Evolutionary conservation across 768 basidiomycete genomes (phyloP), one percentile per base, ranked within the genome.

Genomic region (Astraeus odoratus): DNA sequence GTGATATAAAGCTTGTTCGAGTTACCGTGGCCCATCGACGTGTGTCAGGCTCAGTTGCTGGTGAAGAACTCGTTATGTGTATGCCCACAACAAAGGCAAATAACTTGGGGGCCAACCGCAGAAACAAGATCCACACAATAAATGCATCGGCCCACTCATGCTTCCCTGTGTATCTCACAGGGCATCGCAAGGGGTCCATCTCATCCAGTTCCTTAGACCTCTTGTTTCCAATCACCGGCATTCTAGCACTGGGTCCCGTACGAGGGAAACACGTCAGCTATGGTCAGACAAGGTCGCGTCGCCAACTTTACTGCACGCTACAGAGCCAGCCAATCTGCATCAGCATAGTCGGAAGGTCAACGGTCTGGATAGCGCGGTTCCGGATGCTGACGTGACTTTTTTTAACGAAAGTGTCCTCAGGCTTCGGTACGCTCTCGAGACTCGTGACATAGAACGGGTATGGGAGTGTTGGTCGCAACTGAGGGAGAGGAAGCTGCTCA

Each of bases 1-100:
- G 89, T 93, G 59, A 93, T 86, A 60, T 92, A 92, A 23, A 92
- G 67, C 63, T 90, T 90, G 73, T 78, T 72, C 25, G 83, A 85
- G 58, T 86, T 88, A 61, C 88, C 88, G 70, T 91, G 87, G 40
- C 88, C 86, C 86, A 88, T 88, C 47, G 52, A 13, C 30, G 19
- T 12, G 16, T 12, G 30, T 15, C 31, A 18, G 15, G 31, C 8
- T 3, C 16, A 31, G 16, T 9, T 12, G 5, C 29, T 30, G 15
- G 29, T 30, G 8, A 15, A 8, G 2, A 8, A 30, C 29, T 30
- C 29, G 2, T 30, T 30, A 30, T 30, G n/a, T n/a, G n/a, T n/a
- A n/a, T n/a, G n/a, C n/a, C n/a, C n/a, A n/a, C n/a, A n/a, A n/a
- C n/a, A n/a, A n/a, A n/a, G n/a, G n/a, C n/a, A n/a, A n/a, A n/a